These are phyloP conservation scores for Aspergillus olivimuriae DNA, from an alignment of 495 filamentous ascomycete genomes.

Conservation along the genomic window DNA sequence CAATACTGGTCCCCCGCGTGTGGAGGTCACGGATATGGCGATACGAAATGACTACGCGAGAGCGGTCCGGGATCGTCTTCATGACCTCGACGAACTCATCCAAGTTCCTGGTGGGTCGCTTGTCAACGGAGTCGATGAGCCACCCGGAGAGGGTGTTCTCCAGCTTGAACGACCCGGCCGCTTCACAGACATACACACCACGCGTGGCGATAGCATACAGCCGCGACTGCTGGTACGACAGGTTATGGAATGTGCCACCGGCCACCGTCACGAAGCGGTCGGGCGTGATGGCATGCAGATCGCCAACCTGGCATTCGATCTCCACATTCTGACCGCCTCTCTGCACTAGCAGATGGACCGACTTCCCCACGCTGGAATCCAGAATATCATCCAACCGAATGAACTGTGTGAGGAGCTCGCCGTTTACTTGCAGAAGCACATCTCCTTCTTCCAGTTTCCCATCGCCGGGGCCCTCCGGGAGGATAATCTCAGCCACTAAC, in stretches of 20 bases:
- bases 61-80: slow-evolving; percentile 78
- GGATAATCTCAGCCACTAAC: slow-evolving; percentile 91
- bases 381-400: slow-evolving; percentile 88
- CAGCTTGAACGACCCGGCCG: slow-evolving; percentile 89
- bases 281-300: slow-evolving; percentile 91
- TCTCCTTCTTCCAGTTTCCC: slow-evolving; percentile 87
- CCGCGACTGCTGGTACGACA: slow-evolving; percentile 94
- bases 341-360: slow-evolving; percentile 71
- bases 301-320: slow-evolving; percentile 77
- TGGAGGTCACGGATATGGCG: slow-evolving; percentile 94
- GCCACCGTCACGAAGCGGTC: slow-evolving; percentile 92
- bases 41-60: slow-evolving; percentile 87
- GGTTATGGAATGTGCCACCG: slow-evolving; percentile 86
- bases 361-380: slow-evolving; percentile 75
- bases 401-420: slow-evolving; percentile 89
- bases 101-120: slow-evolving; percentile 80
- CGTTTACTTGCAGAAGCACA: slow-evolving; percentile 92
- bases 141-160: slow-evolving; percentile 87
- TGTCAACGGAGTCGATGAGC: slow-evolving; percentile 88
- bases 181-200: slow-evolving; percentile 92
- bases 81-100: slow-evolving; percentile 88
- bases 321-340: slow-evolving; percentile 84
- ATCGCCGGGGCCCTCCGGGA: slow-evolving; percentile 85
- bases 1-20: slow-evolving; percentile 85
- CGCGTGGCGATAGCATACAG: slow-evolving; percentile 87